Evolutionary conservation across 1,139 yeast genomes (phyloP), one percentile per base, ranked within the genome.

Genomic region (Suhomyces panamericanus): DNA sequence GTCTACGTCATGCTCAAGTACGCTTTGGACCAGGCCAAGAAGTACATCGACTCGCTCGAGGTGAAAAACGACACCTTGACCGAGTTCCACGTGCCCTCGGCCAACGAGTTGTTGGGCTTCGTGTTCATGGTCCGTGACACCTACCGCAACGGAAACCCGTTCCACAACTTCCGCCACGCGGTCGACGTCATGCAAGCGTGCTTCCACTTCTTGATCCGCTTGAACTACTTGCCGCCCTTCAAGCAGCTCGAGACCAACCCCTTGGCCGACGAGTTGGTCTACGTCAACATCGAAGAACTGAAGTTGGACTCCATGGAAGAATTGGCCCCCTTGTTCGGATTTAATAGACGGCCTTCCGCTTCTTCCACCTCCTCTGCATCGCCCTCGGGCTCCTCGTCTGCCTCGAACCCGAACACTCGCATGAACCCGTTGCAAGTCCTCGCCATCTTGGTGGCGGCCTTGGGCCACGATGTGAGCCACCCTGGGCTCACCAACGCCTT

Each of bases 391-490:
- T 30, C 42, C 17, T 38, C 38, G 10, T 31, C 40, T 2, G 15
- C 38, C 12, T 32, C 43, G n/a, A 28, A 40, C 13, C 20, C 13
- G 4, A 22, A 24, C 22, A 51, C 59, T 2, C 54, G 64, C 39
- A 58, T 78, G 33, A 67, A 66, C 41, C 73, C 81, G 1, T 52
- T 73, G 20, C 85, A 83, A 57, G 70, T 79, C 1, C 65, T 83
- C 37, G 80, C 83, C 0, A 67, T 89, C 24, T 73, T 88, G 35
- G 73, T 90, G 20, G 88, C 96, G 1, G 96, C 96, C 1, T 69
- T 91, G 40, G 98, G 99, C 39, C 99, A 93, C 65, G 99, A 93
- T 64, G 83, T 88, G 28, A 96, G 96, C 16, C 99, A 93, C 63
- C 98, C 99, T 0, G 99, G 98, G 1, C 83, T 90, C 15, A 89